Evolutionary conservation across 768 basidiomycete species (phyloP).

Genomic region (Dioszegia crocea): DNA sequence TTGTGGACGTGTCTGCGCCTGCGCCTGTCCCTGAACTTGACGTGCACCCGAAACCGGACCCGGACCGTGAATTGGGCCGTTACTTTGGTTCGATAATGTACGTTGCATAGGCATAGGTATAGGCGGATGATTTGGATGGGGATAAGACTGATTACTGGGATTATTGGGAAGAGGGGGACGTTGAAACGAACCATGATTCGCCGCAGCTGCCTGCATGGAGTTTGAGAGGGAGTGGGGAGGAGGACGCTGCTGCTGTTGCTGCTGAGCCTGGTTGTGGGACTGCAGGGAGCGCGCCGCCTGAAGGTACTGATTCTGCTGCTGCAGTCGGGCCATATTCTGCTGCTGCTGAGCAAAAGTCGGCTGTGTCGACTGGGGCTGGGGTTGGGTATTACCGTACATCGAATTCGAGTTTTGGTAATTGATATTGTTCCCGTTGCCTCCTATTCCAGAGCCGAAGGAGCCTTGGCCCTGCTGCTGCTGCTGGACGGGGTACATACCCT

Average conservation of each 20-base stretch:
- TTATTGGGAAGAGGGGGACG: background rate
- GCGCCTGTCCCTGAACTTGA: too few species aligned
- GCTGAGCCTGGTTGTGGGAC: slow-evolving; percentile 1
- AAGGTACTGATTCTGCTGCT: background rate
- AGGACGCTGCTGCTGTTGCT: slow-evolving; percentile 3
- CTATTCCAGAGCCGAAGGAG: too few species aligned
- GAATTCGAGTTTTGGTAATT: background rate
- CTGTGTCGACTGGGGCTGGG: background rate
- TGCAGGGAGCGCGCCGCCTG: background rate
- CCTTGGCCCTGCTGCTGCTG: background rate
- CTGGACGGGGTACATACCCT: background rate
- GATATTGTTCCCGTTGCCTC: background rate
- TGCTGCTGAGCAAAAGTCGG: background rate
- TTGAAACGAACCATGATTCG: background rate
- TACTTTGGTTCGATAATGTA: slow-evolving; percentile 9
- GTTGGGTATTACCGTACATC: background rate
- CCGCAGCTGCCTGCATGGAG: background rate
- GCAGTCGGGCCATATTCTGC: background rate
- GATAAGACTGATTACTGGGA: background rate
- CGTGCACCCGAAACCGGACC: background rate
- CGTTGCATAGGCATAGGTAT: slow-evolving; percentile 10
- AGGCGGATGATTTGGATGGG: background rate
- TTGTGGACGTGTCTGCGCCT: background rate
- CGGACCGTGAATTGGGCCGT: background rate
- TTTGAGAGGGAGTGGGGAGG: background rate